These are phyloP conservation scores for Trichomonascus vanleenenianus DNA, from an alignment of 805 yeast genomes.

Conservation along the genomic window DNA sequence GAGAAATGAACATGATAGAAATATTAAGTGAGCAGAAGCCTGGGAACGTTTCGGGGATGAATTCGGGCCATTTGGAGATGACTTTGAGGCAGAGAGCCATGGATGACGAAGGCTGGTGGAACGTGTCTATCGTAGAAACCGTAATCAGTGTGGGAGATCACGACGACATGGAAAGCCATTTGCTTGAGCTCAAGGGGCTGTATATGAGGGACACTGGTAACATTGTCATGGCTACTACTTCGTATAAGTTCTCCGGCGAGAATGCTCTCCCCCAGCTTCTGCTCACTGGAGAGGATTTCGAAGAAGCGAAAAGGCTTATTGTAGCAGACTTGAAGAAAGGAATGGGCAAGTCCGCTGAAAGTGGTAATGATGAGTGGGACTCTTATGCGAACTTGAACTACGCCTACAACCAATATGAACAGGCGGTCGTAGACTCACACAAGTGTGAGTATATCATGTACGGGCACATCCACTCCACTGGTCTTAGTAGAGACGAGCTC, in stretches of 20 bases:
- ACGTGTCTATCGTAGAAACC: conserved; percentile 11
- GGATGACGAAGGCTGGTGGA: background rate
- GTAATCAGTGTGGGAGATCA: conserved; percentile 14
- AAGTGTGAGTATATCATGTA: conserved; percentile 68
- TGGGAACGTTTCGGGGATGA: conserved; percentile 10
- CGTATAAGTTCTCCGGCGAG: conserved; percentile 28
- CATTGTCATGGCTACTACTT: conserved; percentile 23
- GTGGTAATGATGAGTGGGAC: background rate
- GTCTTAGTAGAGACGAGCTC: conserved; percentile 44
- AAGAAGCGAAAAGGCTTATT: conserved; percentile 52
- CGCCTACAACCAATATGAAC: conserved; percentile 51
- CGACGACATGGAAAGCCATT: conserved; percentile 5
- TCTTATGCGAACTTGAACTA: conserved; percentile 40
- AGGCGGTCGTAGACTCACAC: conserved; percentile 37
- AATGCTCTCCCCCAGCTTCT: conserved; percentile 33
- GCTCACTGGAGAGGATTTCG: conserved; percentile 58
- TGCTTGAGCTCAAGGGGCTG: conserved; percentile 26
- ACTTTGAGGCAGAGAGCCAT: conserved; percentile 7
- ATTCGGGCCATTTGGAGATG: conserved; percentile 9
- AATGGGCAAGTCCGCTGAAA: conserved; percentile 1
- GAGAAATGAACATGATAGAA: background rate
- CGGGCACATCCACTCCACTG: conserved; percentile 61
- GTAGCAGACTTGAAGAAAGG: conserved; percentile 10
- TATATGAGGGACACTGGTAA: conserved; percentile 30
- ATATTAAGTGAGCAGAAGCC: background rate